Percentiles rank a stretch among this genome's conserved stretches.
Evolutionary conservation across 495 filamentous ascomycete genomes (phyloP).

Genomic region (Penicillium riverlandense): DNA sequence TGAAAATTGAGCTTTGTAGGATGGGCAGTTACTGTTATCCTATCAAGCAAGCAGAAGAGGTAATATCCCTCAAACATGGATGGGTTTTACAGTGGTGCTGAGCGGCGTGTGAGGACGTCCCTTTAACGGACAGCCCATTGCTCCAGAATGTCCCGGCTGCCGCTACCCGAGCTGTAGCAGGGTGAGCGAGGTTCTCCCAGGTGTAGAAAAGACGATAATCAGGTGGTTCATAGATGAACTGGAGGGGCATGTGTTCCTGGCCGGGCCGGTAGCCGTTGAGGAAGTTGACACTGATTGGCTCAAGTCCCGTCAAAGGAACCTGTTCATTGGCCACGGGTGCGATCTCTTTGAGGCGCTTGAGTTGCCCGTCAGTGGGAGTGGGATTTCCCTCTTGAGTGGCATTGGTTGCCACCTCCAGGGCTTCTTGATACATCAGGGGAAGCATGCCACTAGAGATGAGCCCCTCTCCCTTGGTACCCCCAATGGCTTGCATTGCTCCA

Average conservation of each 20-base stretch:
- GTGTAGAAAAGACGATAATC: conserved; percentile 25
- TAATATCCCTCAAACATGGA: no score
- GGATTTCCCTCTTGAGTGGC: neutral
- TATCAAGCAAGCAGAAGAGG: no score
- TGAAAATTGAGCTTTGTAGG: no score
- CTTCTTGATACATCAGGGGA: neutral
- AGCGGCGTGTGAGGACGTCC: no score
- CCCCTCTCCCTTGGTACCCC: conserved; percentile 43
- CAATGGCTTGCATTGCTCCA: conserved; percentile 51
- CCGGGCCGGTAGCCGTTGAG: conserved; percentile 6
- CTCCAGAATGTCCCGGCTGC: conserved; percentile 13
- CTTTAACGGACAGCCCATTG: conserved; percentile 3
- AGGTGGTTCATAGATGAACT: conserved; percentile 22
- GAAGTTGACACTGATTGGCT: neutral
- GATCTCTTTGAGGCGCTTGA: conserved; percentile 4
- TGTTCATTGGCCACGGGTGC: neutral
- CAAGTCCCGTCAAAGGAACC: no score
- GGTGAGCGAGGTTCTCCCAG: conserved; percentile 8
- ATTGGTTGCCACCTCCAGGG: neutral
- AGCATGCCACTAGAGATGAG: no score
- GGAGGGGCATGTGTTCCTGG: conserved; percentile 10
- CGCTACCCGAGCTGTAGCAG: conserved; percentile 7
- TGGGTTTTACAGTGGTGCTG: no score
- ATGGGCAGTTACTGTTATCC: no score
- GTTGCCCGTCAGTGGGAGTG: conserved; percentile 17